Percentiles rank a stretch among this genome's conserved stretches.
Evolutionary conservation across 768 basidiomycete genomes (phyloP).

Genomic region (Rhodotorula kratochvilovae): DNA sequence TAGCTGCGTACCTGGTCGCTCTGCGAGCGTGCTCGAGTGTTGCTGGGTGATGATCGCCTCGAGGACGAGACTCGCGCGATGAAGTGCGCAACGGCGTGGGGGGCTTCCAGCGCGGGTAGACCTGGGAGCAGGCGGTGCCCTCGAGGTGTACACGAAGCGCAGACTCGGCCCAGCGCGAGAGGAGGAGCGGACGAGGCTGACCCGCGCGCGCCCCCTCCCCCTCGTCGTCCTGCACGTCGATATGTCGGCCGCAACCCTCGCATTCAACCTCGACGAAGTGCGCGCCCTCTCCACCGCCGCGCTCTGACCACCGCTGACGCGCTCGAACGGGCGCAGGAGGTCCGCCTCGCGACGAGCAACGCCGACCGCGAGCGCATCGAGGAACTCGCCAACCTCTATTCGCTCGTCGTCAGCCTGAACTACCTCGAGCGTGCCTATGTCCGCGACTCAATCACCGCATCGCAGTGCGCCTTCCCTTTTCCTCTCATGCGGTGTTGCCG

Average conservation of each 20-base stretch:
- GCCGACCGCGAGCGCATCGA: slow-evolving; percentile 83
- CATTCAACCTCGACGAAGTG: neutral
- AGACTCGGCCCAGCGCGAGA: too few relatives aligned
- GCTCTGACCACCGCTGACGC: neutral
- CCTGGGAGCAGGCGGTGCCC: too few relatives aligned
- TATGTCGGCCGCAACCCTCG: neutral
- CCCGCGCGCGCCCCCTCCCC: too few relatives aligned
- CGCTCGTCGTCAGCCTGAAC: slow-evolving; percentile 83
- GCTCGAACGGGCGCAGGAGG: slow-evolving; percentile 54
- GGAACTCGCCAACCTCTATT: slow-evolving; percentile 81
- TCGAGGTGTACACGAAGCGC: too few relatives aligned
- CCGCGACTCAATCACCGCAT: slow-evolving; percentile 80
- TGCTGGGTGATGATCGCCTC: too few relatives aligned
- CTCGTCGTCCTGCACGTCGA: neutral
- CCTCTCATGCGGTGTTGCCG: neutral
- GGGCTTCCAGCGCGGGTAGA: too few relatives aligned
- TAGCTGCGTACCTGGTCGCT: too few relatives aligned
- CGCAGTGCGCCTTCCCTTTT: slow-evolving; percentile 64
- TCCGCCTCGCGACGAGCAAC: slow-evolving; percentile 77
- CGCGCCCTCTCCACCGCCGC: neutral
- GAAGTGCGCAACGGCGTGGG: too few relatives aligned
- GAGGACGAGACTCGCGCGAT: too few relatives aligned
- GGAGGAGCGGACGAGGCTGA: too few relatives aligned
- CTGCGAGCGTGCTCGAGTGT: too few relatives aligned
- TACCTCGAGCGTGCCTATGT: slow-evolving; percentile 95